Evolutionary conservation across 2,329 filamentous ascomycete species (phyloP).

Genomic region (Nemania serpens): DNA sequence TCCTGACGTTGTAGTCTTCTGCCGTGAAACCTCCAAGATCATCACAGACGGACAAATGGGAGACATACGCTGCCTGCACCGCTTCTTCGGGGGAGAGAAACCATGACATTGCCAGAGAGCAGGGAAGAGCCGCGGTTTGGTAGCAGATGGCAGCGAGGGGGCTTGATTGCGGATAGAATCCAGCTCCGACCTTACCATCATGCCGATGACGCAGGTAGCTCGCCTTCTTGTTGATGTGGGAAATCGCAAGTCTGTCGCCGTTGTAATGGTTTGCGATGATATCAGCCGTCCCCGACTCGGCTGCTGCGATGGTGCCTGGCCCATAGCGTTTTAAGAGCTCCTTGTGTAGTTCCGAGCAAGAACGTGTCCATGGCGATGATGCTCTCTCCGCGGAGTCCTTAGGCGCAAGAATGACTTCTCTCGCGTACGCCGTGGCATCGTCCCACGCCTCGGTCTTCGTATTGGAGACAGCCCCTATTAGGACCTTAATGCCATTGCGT

Average conservation of each 20-base stretch:
- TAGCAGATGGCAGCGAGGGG: conserved; percentile 21
- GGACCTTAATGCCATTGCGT: conserved; percentile 13
- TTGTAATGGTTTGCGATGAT: conserved; percentile 17
- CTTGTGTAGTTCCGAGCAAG: conserved; percentile 20
- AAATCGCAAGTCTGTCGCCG: conserved; percentile 19
- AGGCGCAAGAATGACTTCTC: conserved; percentile 21
- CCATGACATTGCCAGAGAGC: conserved; percentile 21
- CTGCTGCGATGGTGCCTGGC: conserved; percentile 17
- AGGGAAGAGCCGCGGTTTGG: conserved; percentile 17
- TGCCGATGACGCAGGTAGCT: conserved; percentile 23
- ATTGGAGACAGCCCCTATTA: conserved; percentile 14
- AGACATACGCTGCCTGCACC: conserved; percentile 21
- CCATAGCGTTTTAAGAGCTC: conserved; percentile 24
- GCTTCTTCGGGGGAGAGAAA: conserved; percentile 20
- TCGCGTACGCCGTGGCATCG: conserved; percentile 19
- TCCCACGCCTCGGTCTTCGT: conserved; percentile 11
- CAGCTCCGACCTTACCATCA: conserved; percentile 15
- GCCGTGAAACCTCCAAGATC: conserved; percentile 21
- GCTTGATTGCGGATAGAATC: conserved; percentile 26
- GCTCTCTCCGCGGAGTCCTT: conserved; percentile 17
- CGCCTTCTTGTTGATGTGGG: conserved; percentile 26
- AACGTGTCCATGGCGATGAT: conserved; percentile 17
- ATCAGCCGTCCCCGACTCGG: conserved; percentile 7
- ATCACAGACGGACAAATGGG: conserved; percentile 25
- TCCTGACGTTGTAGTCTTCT: conserved; percentile 21